These are phyloP conservation scores for Cercospora janseana DNA, from an alignment of 2,329 filamentous ascomycete genomes.

Conservation along the genomic window DNA sequence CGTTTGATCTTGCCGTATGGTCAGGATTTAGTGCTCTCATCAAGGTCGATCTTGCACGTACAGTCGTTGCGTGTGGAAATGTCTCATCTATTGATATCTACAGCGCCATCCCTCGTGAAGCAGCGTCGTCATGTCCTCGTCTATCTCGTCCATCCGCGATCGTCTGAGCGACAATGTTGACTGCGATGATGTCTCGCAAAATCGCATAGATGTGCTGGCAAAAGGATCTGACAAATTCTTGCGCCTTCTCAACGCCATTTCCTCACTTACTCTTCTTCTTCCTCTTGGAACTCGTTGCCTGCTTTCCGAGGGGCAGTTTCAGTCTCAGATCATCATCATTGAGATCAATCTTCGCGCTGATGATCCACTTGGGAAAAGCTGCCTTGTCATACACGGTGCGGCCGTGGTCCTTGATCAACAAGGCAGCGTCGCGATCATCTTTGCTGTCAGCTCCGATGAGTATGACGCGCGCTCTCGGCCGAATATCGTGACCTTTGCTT, in stretches of 20 bases:
- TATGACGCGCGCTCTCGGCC: conserved; percentile 32
- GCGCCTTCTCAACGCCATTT: background rate
- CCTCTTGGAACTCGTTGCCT: background rate
- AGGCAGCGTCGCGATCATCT: conserved; percentile 39
- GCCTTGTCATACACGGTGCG: conserved; percentile 45
- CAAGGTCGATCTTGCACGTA: too few species aligned
- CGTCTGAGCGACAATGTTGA: too few species aligned
- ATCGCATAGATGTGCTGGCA: too few species aligned
- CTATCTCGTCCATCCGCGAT: too few species aligned
- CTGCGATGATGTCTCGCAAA: too few species aligned
- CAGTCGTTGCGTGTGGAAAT: too few species aligned
- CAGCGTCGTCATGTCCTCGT: too few species aligned
- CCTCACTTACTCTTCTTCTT: conserved; percentile 8
- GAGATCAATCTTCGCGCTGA: conserved; percentile 44
- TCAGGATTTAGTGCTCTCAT: too few species aligned
- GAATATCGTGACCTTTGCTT: conserved; percentile 26
- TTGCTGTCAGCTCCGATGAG: conserved; percentile 41
- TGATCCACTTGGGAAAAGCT: conserved; percentile 44
- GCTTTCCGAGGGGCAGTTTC: conserved; percentile 7
- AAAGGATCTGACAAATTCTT: too few species aligned
- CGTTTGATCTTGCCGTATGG: too few species aligned
- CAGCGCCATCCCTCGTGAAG: too few species aligned
- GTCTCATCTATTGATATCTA: too few species aligned
- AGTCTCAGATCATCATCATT: conserved; percentile 42
- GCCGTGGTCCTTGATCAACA: conserved; percentile 38